These are phyloP conservation scores for Fusarium paranaense DNA, from an alignment of 2,329 filamentous ascomycete genomes.

Conservation along the genomic window DNA sequence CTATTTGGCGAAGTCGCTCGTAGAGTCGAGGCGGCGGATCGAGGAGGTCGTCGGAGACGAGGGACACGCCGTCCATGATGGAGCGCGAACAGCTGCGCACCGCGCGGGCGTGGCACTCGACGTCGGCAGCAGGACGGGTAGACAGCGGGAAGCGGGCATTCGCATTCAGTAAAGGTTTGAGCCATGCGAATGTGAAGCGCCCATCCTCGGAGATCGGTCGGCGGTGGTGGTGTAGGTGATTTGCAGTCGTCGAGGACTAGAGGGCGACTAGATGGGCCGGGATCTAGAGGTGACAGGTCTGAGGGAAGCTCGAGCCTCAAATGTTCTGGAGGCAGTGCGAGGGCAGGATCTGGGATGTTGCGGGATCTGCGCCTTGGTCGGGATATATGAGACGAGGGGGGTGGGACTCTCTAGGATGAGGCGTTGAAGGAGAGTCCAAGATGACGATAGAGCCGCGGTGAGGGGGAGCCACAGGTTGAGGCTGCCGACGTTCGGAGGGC, in stretches of 20 bases:
- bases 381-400: constrained; percentile 15
- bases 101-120: constrained; percentile 34
- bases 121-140: constrained; percentile 30
- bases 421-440: constrained; percentile 1
- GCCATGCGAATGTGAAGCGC: constrained; percentile 44
- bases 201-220: constrained; percentile 48
- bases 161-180: constrained; percentile 44
- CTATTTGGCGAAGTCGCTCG: constrained; percentile 78
- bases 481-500: constrained; percentile 15
- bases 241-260: constrained; percentile 10
- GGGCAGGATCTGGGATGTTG: constrained; percentile 19
- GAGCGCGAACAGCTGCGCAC: constrained; percentile 42
- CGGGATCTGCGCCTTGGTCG: constrained; percentile 29
- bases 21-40: constrained; percentile 77
- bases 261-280: background rate
- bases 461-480: constrained; percentile 12
- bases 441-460: constrained; percentile 21
- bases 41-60: constrained; percentile 65
- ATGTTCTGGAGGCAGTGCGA: background rate
- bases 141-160: constrained; percentile 40
- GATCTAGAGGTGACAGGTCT: constrained; percentile 3
- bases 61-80: constrained; percentile 64
- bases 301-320: constrained; percentile 21
- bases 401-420: constrained; percentile 24
- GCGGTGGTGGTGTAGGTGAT: constrained; percentile 7